Evolutionary conservation across 1,139 yeast genomes (phyloP), one percentile per base, ranked within the genome.

Genomic region (Suhomyces wounanorum): DNA sequence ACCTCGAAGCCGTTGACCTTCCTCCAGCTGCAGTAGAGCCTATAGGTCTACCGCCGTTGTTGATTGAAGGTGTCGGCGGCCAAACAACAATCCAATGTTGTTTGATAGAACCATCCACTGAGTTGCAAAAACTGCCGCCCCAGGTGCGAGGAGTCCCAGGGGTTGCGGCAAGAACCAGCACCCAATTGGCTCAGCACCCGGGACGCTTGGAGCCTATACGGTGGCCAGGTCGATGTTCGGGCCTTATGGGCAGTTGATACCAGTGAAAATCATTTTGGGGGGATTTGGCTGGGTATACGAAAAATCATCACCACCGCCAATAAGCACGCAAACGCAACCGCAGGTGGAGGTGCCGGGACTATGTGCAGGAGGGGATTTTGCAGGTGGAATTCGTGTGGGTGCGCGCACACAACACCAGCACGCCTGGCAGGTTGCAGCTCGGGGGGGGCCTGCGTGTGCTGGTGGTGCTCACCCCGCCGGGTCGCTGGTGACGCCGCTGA

Each of bases 201-300:
- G 33, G n/a, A 11, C 8, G 14, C 13, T 7, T 11, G 33, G 3
- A 9, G 11, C 14, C 33, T 30, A 30, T 3, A 11, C 3, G n/a
- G 33, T 11, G 5, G 13, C 33, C n/a, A 30, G 33, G 33, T 9
- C 4, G 13, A 10, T 28, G 18, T 33, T 33, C 18, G 3, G 37
- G 18, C 33, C 3, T n/a, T 14, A 11, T 30, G 33, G 37, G 37
- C 2, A 3, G 18, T 14, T 14, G 21, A 9, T 33, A 14, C 37
- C n/a, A 6, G 11, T 16, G 18, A 33, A 33, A 33, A 14, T 42
- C 51, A 47, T 42, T 42, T 47, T 41, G 51, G 50, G 55, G 56
- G 60, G 59, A 50, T 42, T 45, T 57, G 53, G 54, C 57, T 51
- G 53, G 53, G 54, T 52, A 54, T 55, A 51, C 49, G 55, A 56